Base-by-base conservation (phyloP, 2,329 filamentous ascomycete species). In the Bipolaris zeicola region DNA sequence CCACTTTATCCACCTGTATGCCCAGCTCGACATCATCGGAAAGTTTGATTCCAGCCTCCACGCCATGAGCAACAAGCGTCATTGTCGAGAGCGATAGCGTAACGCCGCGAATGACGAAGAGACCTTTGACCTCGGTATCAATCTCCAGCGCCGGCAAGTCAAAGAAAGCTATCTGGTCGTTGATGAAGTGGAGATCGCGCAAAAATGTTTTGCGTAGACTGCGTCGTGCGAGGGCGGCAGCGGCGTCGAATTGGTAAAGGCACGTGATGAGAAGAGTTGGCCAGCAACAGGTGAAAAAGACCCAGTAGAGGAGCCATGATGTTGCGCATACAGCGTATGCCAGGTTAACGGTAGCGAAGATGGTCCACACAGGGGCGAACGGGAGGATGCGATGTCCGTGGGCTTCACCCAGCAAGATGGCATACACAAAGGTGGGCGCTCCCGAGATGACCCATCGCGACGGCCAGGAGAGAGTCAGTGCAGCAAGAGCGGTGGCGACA, bases 21-120 rank as follows among this genome's bases (percentile, higher is more conserved):
- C 81, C 80, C 13, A 85, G 66, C 64, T 85, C 83, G 55, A 84
- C 80, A 45, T 84, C 82, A 41, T 82, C 78, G 6, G 78, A 77
- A 4, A 83, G 66, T 61, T 82, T 83, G 63, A 83, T 78, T 31
- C 81, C 82, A 4, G 83, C 78, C 62, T 85, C 82, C 24, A 84
- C 73, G 1, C 82, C 81, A 69, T 84, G 81, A 2, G 81, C 81
- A 5, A 80, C 76, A 24, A 83, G 72, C 3, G 78, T 83, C 52
- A 85, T 62, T 5, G 73, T 80, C 1, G 80, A 82, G 3, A 84
- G 65, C 1, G 77, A 81, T n/a, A 85, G 72, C 0, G 82, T 84
- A 3, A 82, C 65, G 0, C 81, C 82, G n/a, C 82, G 75, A 38
- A 84, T 74, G 6, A 82, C 81, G 63, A 85, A 78, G 16, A 84